Evolutionary conservation across 352 stramenopile genomes (phyloP), one percentile per base, ranked within the genome.

Genomic region (Phytopythium mirpurense): DNA sequence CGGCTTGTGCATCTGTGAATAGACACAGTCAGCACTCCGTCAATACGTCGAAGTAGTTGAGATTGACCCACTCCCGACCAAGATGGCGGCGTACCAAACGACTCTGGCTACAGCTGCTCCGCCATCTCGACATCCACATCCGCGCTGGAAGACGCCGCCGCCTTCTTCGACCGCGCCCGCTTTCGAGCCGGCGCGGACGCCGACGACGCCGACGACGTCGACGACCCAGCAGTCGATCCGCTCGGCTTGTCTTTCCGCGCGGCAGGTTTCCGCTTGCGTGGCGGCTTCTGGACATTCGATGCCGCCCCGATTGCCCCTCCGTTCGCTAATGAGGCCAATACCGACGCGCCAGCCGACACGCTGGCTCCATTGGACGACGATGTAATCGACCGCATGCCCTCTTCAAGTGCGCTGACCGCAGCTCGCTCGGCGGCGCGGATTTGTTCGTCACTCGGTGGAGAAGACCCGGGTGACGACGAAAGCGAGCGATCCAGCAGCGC

Each of bases 191-290:
- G 49, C 40, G 14, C 24, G 0, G 50, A 8, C 24, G 37, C 38
- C 8, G 37, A 40, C 6, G 50, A 34, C 5, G 26, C 27, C 12
- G 50, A 47, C 14, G 36, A 40, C 23, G 49, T 34, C 36, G 16
- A 23, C 32, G 34, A 15, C 27, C 42, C 47, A 42, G 34, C 37
- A 41, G 49, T 38, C 18, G 63, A 51, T 34, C 26, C 11, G 11
- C 60, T 72, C 3, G 48, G 54, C 51, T 88, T 88, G 26, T 90
- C 78, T 59, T 74, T 85, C 44, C 78, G 76, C 24, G 67, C 71
- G 55, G 87, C 86, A 0, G 65, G 21, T 51, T 92, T 90, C 11
- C 82, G 76, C 55, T 93, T 93, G 0, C 79, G 78, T 14, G 70
- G 67, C 6, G 65, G 46, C 53, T 88, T 83, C 2, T 57, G 42